These are phyloP conservation scores for Debaryomyces sp. DNA, from an alignment of 1,139 yeast species.

Conservation along the genomic window DNA sequence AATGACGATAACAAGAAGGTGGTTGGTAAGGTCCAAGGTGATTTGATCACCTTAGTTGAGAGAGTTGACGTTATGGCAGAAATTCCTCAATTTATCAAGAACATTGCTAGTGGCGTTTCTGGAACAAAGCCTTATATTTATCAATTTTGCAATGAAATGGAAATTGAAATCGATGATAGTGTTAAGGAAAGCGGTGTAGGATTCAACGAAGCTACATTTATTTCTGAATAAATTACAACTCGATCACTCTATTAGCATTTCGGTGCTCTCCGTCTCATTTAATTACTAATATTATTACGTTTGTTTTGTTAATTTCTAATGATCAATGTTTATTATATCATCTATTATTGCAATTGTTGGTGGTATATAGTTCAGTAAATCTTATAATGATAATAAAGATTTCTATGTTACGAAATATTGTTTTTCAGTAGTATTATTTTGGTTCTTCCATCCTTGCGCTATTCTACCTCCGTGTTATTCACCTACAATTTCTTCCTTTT, in stretches of 20 bases:
- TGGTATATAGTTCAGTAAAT: not conserved
- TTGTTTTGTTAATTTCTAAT: not conserved
- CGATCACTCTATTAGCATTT: not conserved
- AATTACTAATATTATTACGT: not conserved
- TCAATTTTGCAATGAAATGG: constrained; percentile 72
- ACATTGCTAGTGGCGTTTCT: constrained; percentile 89
- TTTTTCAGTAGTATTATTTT: not conserved
- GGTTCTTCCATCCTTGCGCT: not conserved
- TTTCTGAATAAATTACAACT: constrained; percentile 38
- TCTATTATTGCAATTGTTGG: not conserved
- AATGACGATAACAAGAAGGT: constrained; percentile 31
- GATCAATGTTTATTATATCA: not conserved
- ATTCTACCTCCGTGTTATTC: no score
- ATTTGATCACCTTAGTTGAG: constrained; percentile 65
- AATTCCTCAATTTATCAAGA: constrained; percentile 91
- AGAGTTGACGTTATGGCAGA: constrained; percentile 98
- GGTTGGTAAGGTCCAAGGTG: constrained; percentile 53
- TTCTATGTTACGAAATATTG: not conserved
- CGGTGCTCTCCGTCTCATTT: not conserved
- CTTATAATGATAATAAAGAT: not conserved
- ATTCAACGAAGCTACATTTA: constrained; percentile 84
- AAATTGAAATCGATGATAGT: constrained; percentile 38
- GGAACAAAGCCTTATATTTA: constrained; percentile 95
- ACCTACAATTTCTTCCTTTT: no score
- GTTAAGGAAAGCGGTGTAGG: constrained; percentile 64